Percentiles rank a stretch among this genome's conserved stretches.
These are phyloP conservation scores for Fraxinus greggii DNA, from an alignment of 305 asterid genomes.

Conservation along the genomic window DNA sequence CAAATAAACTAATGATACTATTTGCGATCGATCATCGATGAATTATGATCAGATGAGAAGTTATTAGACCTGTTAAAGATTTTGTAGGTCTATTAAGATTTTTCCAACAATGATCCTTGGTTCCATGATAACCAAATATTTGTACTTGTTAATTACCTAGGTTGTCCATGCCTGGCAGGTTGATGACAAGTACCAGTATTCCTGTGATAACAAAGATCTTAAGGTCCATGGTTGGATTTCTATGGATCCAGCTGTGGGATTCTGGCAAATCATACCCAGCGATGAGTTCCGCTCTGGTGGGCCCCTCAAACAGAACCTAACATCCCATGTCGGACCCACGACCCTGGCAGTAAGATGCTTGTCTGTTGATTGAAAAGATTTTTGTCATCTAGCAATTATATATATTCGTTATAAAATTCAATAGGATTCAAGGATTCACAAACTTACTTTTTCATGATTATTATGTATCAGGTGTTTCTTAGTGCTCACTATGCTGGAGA, in stretches of 20 bases:
- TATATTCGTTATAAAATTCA: background rate
- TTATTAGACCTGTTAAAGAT: background rate
- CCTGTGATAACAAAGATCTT: slow-evolving; percentile 82
- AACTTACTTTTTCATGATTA: background rate
- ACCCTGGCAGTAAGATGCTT: slow-evolving; percentile 61
- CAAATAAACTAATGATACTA: background rate
- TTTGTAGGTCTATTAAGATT: background rate
- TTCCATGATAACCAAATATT: background rate
- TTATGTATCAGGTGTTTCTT: slow-evolving; percentile 54
- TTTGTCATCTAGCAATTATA: background rate
- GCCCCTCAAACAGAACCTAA: slow-evolving; percentile 86
- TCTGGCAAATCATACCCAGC: slow-evolving; percentile 90
- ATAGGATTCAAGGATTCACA: background rate
- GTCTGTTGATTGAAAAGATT: background rate
- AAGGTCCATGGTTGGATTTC: slow-evolving; percentile 95
- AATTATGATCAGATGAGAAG: background rate
- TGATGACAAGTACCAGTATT: slow-evolving; percentile 94
- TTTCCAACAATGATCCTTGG: background rate
- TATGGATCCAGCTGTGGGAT: slow-evolving; percentile 64
- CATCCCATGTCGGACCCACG: slow-evolving; percentile 93
- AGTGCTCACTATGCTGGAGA: slow-evolving; percentile 84
- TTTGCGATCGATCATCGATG: background rate
- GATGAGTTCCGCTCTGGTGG: slow-evolving; percentile 89
- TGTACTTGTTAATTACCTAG: background rate
- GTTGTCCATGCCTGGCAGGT: slow-evolving; percentile 43